Base-by-base conservation (phyloP, 441 rosid genomes). In the Mallotus japonicus region DNA sequence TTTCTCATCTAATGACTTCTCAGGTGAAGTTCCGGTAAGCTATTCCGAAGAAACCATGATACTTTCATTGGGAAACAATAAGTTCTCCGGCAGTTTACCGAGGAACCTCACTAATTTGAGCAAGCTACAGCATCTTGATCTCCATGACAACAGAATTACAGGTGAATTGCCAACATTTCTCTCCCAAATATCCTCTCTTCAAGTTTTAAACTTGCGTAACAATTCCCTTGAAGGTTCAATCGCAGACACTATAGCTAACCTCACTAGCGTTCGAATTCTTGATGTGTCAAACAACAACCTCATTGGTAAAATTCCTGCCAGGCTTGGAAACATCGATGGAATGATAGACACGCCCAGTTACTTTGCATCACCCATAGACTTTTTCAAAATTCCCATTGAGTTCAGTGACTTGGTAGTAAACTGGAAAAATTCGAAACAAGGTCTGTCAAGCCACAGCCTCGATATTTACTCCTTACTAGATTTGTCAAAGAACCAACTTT, bases 231-330 rank as follows among this genome's bases (percentile, higher is more conserved):
- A 55, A 55, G 78, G 80, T 40, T 44, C 76, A 4, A 62, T 80
- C 13, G 82, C 79, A 17, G 60, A 46, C 5, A 24, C 34, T 40
- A 53, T 80, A 34, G 8, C 80, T 70, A 73, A 73, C 69, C 77
- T 77, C 72, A 55, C 72, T 8, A 64, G n/a, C 58, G 83, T 83
- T 46, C 60, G 77, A 50, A 83, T 78, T 61, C 79, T 80, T 67
- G 79, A 78, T 70, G 50, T 81, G 50, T 83, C 82, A 2, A 57
- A 20, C 79, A 83, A 83, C 73, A 74, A 69, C 40, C 80, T 83
- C 24, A 50, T 11, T 0, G 79, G 79, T 5, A 61, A 65, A 72
- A 74, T 83, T 55, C 81, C 84, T 3, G 50, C 44, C 19, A 50
- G 20, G 70, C 47, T 82, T 12, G 81, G 85, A 17, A 49, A 77